phyloP scores from a whole-genome alignment of 805 yeast genomes.

The Hanseniaspora guilliermondii region DNA sequence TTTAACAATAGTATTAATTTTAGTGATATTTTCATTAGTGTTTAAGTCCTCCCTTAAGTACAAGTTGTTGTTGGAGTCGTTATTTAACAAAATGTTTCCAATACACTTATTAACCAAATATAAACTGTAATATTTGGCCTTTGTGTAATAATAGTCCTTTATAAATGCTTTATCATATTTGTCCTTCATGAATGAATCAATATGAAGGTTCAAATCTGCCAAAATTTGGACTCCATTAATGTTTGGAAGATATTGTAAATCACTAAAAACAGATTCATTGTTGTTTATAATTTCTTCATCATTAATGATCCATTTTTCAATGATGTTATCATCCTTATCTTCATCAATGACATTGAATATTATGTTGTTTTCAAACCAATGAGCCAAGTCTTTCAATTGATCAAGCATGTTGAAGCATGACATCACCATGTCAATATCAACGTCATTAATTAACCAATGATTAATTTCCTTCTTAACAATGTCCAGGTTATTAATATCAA shows the following conservation, averaged over 20 bases:
- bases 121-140: not conserved
- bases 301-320: slow-evolving; percentile 10
- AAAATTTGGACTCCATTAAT: slow-evolving; percentile 2
- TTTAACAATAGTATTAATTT: not conserved
- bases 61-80: not conserved
- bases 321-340: slow-evolving; percentile 1
- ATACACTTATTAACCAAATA: not conserved
- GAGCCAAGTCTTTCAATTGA: not conserved
- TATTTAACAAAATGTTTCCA: not conserved
- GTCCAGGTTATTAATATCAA: not conserved
- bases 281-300: not conserved
- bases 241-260: not conserved
- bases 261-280: not conserved
- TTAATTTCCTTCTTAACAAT: not conserved
- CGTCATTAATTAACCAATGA: not conserved
- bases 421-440: not conserved
- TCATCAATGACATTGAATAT: not conserved
- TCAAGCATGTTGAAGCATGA: not conserved
- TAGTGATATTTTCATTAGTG: not conserved
- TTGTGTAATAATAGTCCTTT: not conserved
- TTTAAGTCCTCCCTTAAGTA: slow-evolving; percentile 10
- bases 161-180: not conserved
- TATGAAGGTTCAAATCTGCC: not conserved
- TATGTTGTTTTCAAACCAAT: slow-evolving; percentile 2
- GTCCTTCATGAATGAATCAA: not conserved